Percentiles rank a stretch among this genome's conserved stretches.
These are phyloP conservation scores for Suillus lakei DNA, from an alignment of 768 basidiomycete genomes.

Conservation along the genomic window DNA sequence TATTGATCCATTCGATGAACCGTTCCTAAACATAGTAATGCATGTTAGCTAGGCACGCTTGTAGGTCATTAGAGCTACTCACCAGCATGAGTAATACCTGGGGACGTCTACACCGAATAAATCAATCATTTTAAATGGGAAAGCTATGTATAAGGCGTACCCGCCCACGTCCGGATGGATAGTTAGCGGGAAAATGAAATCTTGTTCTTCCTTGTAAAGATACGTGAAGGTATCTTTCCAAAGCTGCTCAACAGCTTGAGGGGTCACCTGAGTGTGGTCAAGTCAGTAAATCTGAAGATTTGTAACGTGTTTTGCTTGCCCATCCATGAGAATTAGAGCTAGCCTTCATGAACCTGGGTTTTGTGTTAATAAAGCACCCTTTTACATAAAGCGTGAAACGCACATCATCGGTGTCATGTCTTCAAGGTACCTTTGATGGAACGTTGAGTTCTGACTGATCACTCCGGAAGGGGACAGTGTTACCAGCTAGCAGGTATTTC, in stretches of 20 bases:
- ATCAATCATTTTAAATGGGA: background rate
- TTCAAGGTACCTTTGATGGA: slow-evolving; percentile 55
- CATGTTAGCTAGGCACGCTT: background rate
- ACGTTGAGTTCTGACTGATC: background rate
- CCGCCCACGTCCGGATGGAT: slow-evolving; percentile 78
- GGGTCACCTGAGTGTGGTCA: slow-evolving; percentile 49
- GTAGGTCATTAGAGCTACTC: slow-evolving; percentile 20
- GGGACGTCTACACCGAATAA: slow-evolving; percentile 44
- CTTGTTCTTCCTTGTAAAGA: slow-evolving; percentile 61
- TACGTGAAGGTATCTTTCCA: slow-evolving; percentile 78
- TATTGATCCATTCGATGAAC: slow-evolving; percentile 77
- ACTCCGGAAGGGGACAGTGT: background rate
- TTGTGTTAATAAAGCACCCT: slow-evolving; percentile 9
- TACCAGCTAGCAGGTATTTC: slow-evolving; percentile 73
- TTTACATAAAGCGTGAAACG: slow-evolving; percentile 12
- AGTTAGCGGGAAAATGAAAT: slow-evolving; percentile 70
- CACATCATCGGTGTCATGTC: slow-evolving; percentile 75
- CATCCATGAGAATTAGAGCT: slow-evolving; percentile 70
- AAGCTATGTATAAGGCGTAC: slow-evolving; percentile 35
- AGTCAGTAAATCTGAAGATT: background rate
- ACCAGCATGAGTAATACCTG: slow-evolving; percentile 75
- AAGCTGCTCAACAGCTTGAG: slow-evolving; percentile 62
- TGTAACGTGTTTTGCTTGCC: slow-evolving; percentile 35
- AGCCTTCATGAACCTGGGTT: slow-evolving; percentile 64
- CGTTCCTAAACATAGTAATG: slow-evolving; percentile 49